Conservation (phyloP, 2,329 filamentous ascomycete genomes). For the Cladosporium austrohemisphaericum region DNA sequence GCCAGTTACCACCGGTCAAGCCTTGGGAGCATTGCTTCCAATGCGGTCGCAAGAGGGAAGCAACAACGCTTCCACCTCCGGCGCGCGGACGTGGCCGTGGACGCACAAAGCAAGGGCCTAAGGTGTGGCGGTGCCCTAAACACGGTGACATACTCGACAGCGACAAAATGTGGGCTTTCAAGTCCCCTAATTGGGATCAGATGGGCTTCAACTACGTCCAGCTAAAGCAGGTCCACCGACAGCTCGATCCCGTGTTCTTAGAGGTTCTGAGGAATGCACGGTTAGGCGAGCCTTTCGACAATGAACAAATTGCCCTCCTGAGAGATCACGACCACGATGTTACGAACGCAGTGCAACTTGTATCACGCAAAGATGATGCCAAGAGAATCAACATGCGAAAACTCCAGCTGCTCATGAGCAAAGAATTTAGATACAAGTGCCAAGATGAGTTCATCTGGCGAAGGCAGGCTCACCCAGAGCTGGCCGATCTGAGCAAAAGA, state of each 20-base stretch:
- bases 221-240: constrained; percentile 45
- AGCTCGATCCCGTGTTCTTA: neutral
- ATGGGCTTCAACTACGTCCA: constrained; percentile 54
- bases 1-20: constrained; percentile 57
- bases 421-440: constrained; percentile 15
- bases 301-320: neutral
- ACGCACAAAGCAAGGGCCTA: neutral
- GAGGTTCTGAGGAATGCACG: neutral
- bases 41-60: constrained; percentile 10
- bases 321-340: neutral
- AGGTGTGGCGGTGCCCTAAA: neutral
- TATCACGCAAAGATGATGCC: neutral
- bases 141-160: constrained; percentile 17
- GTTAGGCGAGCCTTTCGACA: neutral
- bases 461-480: neutral
- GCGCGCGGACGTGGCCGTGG: too few relatives aligned
- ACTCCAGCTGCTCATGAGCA: neutral
- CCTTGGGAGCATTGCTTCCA: constrained; percentile 50
- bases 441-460: constrained; percentile 17
- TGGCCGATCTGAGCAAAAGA: neutral
- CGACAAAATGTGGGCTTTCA: constrained; percentile 59
- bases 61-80: neutral
- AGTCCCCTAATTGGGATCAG: constrained; percentile 52
- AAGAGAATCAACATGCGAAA: neutral
- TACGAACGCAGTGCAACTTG: neutral